These are phyloP conservation scores for Karstenula rhodostoma DNA, from an alignment of 2,329 filamentous ascomycete species.

Conservation along the genomic window DNA sequence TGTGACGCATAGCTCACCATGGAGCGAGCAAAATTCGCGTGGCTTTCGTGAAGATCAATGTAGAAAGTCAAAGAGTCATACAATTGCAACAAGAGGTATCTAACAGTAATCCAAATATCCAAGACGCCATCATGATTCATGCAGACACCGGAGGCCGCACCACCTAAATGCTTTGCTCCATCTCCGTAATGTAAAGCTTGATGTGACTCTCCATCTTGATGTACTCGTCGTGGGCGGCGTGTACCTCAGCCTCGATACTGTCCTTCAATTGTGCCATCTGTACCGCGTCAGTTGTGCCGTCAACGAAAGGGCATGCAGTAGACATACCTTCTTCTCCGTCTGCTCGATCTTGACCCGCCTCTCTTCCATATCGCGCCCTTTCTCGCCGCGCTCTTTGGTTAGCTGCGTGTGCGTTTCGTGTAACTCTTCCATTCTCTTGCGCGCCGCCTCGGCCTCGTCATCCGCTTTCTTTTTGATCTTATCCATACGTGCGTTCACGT, in stretches of 20 bases:
- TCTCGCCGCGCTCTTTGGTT: slow-evolving; percentile 84
- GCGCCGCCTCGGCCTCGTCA: slow-evolving; percentile 81
- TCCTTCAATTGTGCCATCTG: slow-evolving; percentile 98
- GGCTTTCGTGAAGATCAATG: background rate
- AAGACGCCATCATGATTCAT: slow-evolving; percentile 8
- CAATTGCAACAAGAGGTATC: slow-evolving; percentile 2
- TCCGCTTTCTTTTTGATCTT: slow-evolving; percentile 81
- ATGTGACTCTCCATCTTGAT: slow-evolving; percentile 98
- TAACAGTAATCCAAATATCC: background rate
- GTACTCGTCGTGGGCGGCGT: slow-evolving; percentile 90
- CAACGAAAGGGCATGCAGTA: slow-evolving; percentile 12
- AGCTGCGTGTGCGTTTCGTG: slow-evolving; percentile 79
- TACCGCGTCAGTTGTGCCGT: slow-evolving; percentile 18
- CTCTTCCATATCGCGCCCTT: slow-evolving; percentile 90
- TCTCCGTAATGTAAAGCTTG: slow-evolving; percentile 96
- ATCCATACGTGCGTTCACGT: slow-evolving; percentile 87
- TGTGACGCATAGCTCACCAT: background rate
- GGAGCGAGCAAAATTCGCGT: background rate
- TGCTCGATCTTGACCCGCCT: slow-evolving; percentile 94
- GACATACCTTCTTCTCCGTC: slow-evolving; percentile 92
- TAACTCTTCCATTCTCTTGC: slow-evolving; percentile 89
- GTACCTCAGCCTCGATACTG: slow-evolving; percentile 94
- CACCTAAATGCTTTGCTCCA: slow-evolving; percentile 77
- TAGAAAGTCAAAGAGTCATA: background rate
- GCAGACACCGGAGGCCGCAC: slow-evolving; percentile 19